Evolutionary conservation across 495 filamentous ascomycete species (phyloP), one percentile per base, ranked within the genome.

Genomic region (Lasiosphaeriaceae sp.): DNA sequence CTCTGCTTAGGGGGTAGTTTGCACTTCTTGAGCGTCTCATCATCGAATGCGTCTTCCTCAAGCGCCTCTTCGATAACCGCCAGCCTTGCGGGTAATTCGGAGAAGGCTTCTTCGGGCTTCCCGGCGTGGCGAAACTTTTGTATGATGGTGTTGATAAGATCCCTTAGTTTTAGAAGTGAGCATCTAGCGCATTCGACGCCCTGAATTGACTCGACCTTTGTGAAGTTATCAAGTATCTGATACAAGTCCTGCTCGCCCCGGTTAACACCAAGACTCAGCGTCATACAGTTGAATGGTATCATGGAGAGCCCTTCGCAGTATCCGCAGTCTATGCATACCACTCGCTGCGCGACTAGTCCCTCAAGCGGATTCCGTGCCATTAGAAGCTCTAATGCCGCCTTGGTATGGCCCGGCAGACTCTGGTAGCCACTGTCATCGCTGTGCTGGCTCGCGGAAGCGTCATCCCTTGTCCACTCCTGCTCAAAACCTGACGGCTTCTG

Each of bases 101-200:
- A 60, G 23, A 63, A 49, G 0, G 54, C 57, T 2, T 62, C 60
- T 47, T 69, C 57, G 21, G 44, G 19, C 26, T 41, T 48, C 21
- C 58, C 59, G 19, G 57, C 52, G 2, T 64, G 20, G 50, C 56
- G 43, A 35, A 56, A 56, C 11, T 67, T 62, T 26, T 71, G 61
- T 4, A 76, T 56, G 9, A 83, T 57, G 2, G 66, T 61, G 14
- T 68, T 68, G 35, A 83, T 56, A 1, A 71, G 47, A 7, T 62
- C 57, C 14, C 73, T 70, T 12, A 64, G 57, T 37, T 72, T 73
- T 1, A 93, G 63, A 7, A 97, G 77, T 0, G 94, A 94, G 72
- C 95, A 99, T 56, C 92, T 96, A 37, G 84, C 80, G 68, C 95
- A 99, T 62, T 97, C 87, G 16, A 97, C 92, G 0, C 89, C 90